Evolutionary conservation across 495 filamentous ascomycete species (phyloP).

Genomic region (Penicillium dipodomyicola): DNA sequence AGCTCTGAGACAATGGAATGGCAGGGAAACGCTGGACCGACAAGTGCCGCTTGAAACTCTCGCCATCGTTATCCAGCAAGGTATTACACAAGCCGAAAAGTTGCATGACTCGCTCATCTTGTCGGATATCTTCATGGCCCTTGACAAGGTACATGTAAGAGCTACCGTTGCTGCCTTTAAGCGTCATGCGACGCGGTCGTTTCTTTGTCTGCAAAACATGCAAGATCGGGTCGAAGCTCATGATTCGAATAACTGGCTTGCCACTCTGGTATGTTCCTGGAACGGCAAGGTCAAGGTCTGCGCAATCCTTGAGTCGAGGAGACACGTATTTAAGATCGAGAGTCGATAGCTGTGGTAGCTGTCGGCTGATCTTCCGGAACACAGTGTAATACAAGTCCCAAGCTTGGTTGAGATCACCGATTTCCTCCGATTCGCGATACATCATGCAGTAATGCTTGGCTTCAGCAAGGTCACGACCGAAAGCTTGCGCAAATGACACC

Average conservation of each 20-base stretch:
- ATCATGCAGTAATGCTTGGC: constrained; percentile 92
- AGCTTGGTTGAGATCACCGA: constrained; percentile 92
- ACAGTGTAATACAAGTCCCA: constrained; percentile 99
- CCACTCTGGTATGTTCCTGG: constrained; percentile 92
- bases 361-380: constrained; percentile 92
- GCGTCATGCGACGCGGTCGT: constrained; percentile 81
- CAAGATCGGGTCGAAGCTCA: constrained; percentile 82
- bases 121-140: constrained; percentile 96
- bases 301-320: constrained; percentile 78
- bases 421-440: constrained; percentile 81
- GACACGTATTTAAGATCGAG: constrained; percentile 97
- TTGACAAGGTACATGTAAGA: constrained; percentile 87
- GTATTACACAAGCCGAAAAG: constrained; percentile 96
- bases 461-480: constrained; percentile 90
- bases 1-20: constrained; percentile 93
- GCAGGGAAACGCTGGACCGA: constrained; percentile 93
- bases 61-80: constrained; percentile 82
- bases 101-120: constrained; percentile 99
- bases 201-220: constrained; percentile 97
- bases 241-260: constrained; percentile 79
- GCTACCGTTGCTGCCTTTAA: constrained; percentile 82
- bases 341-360: constrained; percentile 84
- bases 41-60: constrained; percentile 94
- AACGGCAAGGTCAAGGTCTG: constrained; percentile 83
- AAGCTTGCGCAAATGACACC: constrained; percentile 96